phyloP scores from a whole-genome alignment of 345 rosid species.

The Populus davidiana region DNA sequence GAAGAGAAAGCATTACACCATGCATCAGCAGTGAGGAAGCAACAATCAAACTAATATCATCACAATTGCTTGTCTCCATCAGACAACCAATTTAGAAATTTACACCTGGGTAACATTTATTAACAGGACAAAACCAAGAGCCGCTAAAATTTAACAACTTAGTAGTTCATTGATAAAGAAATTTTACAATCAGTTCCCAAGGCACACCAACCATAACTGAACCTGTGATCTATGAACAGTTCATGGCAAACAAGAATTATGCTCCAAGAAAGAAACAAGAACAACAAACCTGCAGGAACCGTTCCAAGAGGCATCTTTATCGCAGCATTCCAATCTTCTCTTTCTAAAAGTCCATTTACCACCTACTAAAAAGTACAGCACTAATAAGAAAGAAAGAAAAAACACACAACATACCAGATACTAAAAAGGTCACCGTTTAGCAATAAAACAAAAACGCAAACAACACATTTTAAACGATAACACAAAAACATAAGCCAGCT shows the following conservation, averaged over 20 bases:
- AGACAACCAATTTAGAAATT: neutral
- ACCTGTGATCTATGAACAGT: neutral
- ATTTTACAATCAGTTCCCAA: neutral
- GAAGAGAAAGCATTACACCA: neutral
- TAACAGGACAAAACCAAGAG: neutral
- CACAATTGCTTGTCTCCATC: neutral
- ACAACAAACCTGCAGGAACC: constrained; percentile 78
- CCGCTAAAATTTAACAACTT: neutral
- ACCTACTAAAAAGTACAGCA: constrained; percentile 66
- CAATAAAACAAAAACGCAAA: neutral
- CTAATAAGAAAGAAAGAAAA: constrained; percentile 13
- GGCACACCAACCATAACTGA: neutral
- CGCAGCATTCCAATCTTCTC: constrained; percentile 82
- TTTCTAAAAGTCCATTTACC: constrained; percentile 88
- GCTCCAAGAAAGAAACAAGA: neutral
- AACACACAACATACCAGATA: constrained; percentile 2
- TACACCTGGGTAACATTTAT: neutral
- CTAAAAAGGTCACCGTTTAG: neutral
- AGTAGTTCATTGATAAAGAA: neutral
- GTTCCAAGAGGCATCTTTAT: constrained; percentile 75
- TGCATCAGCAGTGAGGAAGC: neutral
- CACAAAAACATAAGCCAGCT: constrained; percentile 18
- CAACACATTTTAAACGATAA: neutral
- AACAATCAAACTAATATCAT: neutral
- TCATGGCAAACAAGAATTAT: neutral